phyloP scores from a whole-genome alignment of 1,139 yeast species.

The Yamadazyma atlantica region DNA sequence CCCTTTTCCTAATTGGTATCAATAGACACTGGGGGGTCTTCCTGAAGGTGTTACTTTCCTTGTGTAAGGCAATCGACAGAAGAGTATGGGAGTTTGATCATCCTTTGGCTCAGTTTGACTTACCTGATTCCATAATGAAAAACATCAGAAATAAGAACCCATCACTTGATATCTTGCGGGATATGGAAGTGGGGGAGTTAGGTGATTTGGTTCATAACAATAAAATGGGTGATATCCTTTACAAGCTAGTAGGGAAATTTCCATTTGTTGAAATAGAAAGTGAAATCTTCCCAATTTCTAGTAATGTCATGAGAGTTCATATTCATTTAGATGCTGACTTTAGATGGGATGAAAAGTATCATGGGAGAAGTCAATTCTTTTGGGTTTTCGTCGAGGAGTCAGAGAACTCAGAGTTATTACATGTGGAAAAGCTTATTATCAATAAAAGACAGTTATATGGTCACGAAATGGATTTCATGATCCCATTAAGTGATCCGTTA shows the following conservation, averaged over 20 bases:
- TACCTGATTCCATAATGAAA: conserved; percentile 65
- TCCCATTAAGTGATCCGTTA: conserved; percentile 83
- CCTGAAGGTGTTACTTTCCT: conserved; percentile 67
- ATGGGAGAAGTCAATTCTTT: conserved; percentile 82
- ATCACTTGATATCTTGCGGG: conserved; percentile 68
- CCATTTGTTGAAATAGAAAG: conserved; percentile 74
- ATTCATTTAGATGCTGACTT: conserved; percentile 72
- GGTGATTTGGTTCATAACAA: conserved; percentile 88
- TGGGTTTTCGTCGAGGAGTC: conserved; percentile 94
- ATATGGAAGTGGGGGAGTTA: conserved; percentile 71
- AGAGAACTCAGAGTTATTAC: conserved; percentile 69
- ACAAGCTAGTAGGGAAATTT: conserved; percentile 63
- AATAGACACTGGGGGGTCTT: conserved; percentile 89
- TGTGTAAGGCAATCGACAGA: conserved; percentile 84
- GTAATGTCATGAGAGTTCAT: conserved; percentile 81
- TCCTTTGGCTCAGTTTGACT: conserved; percentile 83
- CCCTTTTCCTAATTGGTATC: conserved; percentile 80
- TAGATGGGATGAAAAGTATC: conserved; percentile 77
- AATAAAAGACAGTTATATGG: conserved; percentile 57
- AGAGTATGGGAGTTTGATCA: conserved; percentile 90
- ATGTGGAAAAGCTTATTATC: conserved; percentile 77
- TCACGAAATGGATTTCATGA: conserved; percentile 87
- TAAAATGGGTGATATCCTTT: conserved; percentile 66
- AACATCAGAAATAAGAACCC: conserved; percentile 66
- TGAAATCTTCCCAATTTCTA: conserved; percentile 88